Evolutionary conservation across 78 protist genomes (phyloP).

Genomic region (Bigelowiella natans): DNA sequence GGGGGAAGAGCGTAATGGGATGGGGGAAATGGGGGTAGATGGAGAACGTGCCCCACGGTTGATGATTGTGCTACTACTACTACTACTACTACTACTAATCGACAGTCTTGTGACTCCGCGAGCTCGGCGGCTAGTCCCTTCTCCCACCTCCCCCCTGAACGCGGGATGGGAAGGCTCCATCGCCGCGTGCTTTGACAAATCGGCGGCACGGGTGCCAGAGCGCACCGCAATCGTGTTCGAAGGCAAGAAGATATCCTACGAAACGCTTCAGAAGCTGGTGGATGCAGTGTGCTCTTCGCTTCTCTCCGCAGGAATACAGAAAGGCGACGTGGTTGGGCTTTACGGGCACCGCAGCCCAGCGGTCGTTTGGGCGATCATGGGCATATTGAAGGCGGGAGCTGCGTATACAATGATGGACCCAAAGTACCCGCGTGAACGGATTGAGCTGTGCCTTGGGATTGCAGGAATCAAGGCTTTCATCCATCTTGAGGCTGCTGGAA

Average conservation of each 20-base stretch:
- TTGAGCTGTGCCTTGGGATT: conserved; percentile 25
- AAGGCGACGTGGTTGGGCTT: conserved; percentile 42
- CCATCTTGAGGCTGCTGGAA: conserved; percentile 17
- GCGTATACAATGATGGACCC: conserved; percentile 60
- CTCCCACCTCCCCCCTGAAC: not conserved
- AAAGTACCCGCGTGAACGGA: conserved; percentile 50
- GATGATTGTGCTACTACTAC: not conserved
- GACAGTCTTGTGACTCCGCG: too few species aligned
- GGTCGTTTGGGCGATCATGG: conserved; percentile 53
- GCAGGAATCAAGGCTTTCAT: conserved; percentile 29
- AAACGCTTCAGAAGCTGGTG: not conserved
- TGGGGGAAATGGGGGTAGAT: too few species aligned
- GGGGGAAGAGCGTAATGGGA: too few species aligned
- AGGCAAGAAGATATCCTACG: not conserved
- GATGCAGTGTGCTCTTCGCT: not conserved
- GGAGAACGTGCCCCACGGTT: too few species aligned
- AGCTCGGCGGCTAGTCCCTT: too few species aligned
- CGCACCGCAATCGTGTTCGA: not conserved
- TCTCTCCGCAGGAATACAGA: not conserved
- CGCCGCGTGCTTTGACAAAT: not conserved
- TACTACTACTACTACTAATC: not conserved
- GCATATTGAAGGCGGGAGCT: conserved; percentile 55
- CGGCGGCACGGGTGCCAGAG: not conserved
- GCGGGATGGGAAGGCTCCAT: not conserved
- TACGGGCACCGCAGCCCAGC: conserved; percentile 56